Evolutionary conservation across 2,329 filamentous ascomycete genomes (phyloP), one percentile per base, ranked within the genome.

Genomic region (Phoma sp.): DNA sequence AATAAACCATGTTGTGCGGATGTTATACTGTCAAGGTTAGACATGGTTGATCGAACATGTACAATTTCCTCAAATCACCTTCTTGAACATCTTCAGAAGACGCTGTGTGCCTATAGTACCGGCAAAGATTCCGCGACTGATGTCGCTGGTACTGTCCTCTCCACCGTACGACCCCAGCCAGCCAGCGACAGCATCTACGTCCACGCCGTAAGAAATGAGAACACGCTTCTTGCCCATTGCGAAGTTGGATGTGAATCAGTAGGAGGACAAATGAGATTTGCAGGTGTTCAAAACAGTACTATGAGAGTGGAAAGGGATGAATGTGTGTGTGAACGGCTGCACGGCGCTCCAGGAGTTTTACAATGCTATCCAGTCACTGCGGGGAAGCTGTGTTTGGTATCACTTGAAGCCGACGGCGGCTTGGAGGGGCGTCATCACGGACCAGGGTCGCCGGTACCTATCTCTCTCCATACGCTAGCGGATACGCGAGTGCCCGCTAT

Each of bases 121-220:
- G 2, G 89, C 89, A 62, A 85, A 92, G 29, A 89, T 74, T 6
- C 53, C 87, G 77, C 88, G 79, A 66, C 83, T 87, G 58, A 91
- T 91, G 63, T 91, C 89, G 65, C 82, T 89, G 2, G 83, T 85
- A 22, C 83, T 87, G 66, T 91, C 88, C 69, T 90, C 83, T 37
- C 89, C 88, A 9, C 87, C 87, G 62, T 91, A 91, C 0, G 84
- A 88, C 0, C 89, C 89, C 1, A 91, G 77, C 89, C 89, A 91
- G 10, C 89, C 88, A 1, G 88, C 83, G 1, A 69, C 67, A 14
- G 68, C 88, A 62, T 91, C 88, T 25, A 91, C 86, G 60, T 91
- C 88, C n/a, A 91, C 85, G 8, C 87, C 86, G 60, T 89, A 90
- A 51, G 82, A 76, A 47, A 81, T 78, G 33, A 84, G 78, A 48